Conservation (phyloP, 2,329 filamentous ascomycete species). For the Nemania abortiva region DNA sequence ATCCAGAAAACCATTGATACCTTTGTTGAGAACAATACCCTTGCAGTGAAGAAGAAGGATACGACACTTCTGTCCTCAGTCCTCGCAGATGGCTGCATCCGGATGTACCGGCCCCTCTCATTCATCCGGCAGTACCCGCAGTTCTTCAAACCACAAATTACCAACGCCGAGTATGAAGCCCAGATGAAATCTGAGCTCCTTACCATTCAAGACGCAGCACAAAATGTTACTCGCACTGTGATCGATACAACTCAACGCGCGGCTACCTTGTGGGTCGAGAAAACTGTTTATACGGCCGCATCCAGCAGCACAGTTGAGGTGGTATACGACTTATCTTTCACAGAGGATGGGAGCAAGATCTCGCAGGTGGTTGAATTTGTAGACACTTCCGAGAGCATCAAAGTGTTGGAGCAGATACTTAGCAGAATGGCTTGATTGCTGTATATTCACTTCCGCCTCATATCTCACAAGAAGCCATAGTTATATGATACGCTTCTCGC, state of each 20-base stretch:
- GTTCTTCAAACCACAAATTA: constrained; percentile 41
- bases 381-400: constrained; percentile 39
- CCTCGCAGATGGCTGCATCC: constrained; percentile 39
- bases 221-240: constrained; percentile 40
- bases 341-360: constrained; percentile 40
- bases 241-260: constrained; percentile 35
- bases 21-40: constrained; percentile 40
- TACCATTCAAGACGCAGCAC: constrained; percentile 37
- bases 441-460: too few relatives aligned
- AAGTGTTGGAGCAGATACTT: constrained; percentile 43
- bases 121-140: constrained; percentile 41
- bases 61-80: constrained; percentile 37
- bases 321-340: constrained; percentile 40
- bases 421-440: constrained; percentile 10
- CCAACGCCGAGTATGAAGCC: constrained; percentile 44
- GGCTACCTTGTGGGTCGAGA: constrained; percentile 41
- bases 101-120: constrained; percentile 40
- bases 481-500: neutral
- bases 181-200: constrained; percentile 36
- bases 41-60: constrained; percentile 38
- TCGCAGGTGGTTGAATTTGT: constrained; percentile 42
- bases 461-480: neutral
- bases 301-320: constrained; percentile 38
- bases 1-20: constrained; percentile 28
- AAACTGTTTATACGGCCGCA: constrained; percentile 33